A percentile compares a stretch with the other conserved stretches of the same genome.
These are phyloP conservation scores for Sphagnum contortum DNA, from an alignment of 225 moss, liverwort and hornwort genomes.

Conservation along the genomic window DNA sequence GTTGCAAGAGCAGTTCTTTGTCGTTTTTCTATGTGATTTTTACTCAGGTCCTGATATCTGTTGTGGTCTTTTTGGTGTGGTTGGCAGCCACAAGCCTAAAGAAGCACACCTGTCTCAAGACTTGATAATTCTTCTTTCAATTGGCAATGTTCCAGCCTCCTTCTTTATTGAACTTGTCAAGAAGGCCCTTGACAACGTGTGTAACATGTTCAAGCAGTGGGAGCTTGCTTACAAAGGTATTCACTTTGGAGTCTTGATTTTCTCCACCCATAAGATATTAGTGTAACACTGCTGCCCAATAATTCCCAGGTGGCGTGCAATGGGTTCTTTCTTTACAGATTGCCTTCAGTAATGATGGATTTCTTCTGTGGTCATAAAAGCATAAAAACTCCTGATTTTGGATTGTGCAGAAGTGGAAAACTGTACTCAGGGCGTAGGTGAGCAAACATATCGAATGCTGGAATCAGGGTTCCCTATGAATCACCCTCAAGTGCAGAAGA, in stretches of 20 bases:
- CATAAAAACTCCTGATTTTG: too few species aligned
- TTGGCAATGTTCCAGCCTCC: conserved; percentile 6
- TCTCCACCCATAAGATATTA: too few species aligned
- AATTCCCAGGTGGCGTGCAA: too few species aligned
- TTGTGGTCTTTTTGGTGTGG: background rate
- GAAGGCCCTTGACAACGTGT: background rate
- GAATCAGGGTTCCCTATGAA: conserved; percentile 13
- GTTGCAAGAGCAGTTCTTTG: background rate
- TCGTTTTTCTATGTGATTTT: background rate
- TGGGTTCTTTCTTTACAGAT: too few species aligned
- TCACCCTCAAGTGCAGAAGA: conserved; percentile 14
- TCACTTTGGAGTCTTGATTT: too few species aligned
- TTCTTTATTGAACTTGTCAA: conserved; percentile 16
- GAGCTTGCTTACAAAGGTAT: conserved; percentile 10
- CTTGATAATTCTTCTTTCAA: conserved; percentile 17
- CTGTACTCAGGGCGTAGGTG: too few species aligned
- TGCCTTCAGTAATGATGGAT: too few species aligned
- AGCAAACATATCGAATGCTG: conserved; percentile 8
- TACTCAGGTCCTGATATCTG: background rate
- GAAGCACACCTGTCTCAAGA: conserved; percentile 18
- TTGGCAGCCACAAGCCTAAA: conserved; percentile 12
- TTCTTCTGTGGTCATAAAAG: too few species aligned
- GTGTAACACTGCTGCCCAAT: too few species aligned
- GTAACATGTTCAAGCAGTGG: conserved; percentile 1
- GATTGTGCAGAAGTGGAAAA: too few species aligned